These are phyloP conservation scores for Apiotrichum akiyoshidainum DNA, from an alignment of 1,284 basidiomycete genomes.

Conservation along the genomic window DNA sequence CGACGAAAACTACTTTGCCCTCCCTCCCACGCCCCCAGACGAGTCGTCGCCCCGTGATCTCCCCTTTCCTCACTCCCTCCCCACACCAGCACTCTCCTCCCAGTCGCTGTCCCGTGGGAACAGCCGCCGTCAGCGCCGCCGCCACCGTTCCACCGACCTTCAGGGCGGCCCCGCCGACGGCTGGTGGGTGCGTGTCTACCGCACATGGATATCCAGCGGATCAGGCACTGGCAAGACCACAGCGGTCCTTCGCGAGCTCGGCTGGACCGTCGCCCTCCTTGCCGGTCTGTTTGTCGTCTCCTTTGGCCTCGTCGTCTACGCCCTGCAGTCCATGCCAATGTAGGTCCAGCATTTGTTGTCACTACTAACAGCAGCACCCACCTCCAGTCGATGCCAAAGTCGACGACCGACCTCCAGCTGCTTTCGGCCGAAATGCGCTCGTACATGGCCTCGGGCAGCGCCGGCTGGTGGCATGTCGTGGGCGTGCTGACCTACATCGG, in stretches of 20 bases:
- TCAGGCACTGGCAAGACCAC: conserved; percentile 41
- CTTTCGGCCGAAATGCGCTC: conserved; percentile 48
- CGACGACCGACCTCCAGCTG: conserved; percentile 49
- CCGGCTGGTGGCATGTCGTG: conserved; percentile 54
- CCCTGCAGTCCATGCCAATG: conserved; percentile 49
- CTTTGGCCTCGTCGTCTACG: conserved; percentile 39
- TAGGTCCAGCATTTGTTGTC: conserved; percentile 25
- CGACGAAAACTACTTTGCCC: conserved; percentile 31
- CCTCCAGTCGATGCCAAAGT: conserved; percentile 48
- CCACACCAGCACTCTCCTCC: conserved; percentile 48
- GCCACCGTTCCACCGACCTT: conserved; percentile 5
- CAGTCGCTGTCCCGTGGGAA: conserved; percentile 34
- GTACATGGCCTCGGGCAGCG: conserved; percentile 46
- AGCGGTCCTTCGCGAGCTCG: conserved; percentile 44
- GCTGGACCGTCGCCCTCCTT: conserved; percentile 47
- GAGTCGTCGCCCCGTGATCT: conserved; percentile 11
- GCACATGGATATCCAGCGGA: conserved; percentile 9
- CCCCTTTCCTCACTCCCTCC: conserved; percentile 30
- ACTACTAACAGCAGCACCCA: conserved; percentile 30
- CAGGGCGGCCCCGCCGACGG: conserved; percentile 15
- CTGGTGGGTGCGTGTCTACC: conserved; percentile 25
- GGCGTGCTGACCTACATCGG: conserved; percentile 79
- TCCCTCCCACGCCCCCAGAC: conserved; percentile 38
- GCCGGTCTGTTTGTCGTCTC: conserved; percentile 44
- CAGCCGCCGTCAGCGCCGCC: conserved; percentile 7